Evolutionary conservation across 1,139 yeast species (phyloP), one percentile per base, ranked within the genome.

Genomic region (Groenewaldozyma auringiensis): DNA sequence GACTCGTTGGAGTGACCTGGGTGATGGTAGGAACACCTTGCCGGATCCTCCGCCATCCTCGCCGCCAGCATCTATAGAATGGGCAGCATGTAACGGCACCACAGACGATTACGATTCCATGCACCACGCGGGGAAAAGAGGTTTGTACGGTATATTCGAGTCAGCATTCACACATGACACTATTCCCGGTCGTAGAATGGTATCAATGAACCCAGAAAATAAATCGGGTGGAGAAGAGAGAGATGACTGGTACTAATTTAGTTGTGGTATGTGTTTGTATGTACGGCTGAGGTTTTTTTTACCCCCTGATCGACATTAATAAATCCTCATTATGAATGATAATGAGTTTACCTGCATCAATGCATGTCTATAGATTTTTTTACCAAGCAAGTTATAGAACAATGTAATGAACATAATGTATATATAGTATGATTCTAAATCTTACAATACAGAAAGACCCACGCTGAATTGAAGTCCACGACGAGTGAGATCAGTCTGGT

Each of bases 391-490:
- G n/a, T n/a, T n/a, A n/a, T n/a, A n/a, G n/a, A n/a, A n/a, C n/a
- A n/a, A n/a, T n/a, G n/a, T n/a, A n/a, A n/a, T n/a, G n/a, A n/a
- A n/a, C n/a, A n/a, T n/a, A n/a, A n/a, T n/a, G n/a, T n/a, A n/a
- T n/a, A n/a, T n/a, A n/a, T n/a, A n/a, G n/a, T n/a, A n/a, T n/a
- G n/a, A n/a, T n/a, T n/a, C n/a, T n/a, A n/a, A n/a, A n/a, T n/a
- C n/a, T n/a, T 37, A 42, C 16, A 22, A 32, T 4, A 87, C 88
- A 18, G 92, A 81, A 41, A 87, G 67, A 0, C 97, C 97, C 44
- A 92, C 79, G 17, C 98, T 98, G 63, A 88, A 89, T 62, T 92
- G 97, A 34, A 92, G 63, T 0, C 98, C 98, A 61, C 86, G 88
- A 56, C 96, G 71, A 3, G 77, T 62, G 25, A 75, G 72, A 58